Percentiles rank a stretch among this genome's conserved stretches.
These are phyloP conservation scores for Wallacemonas sp. DNA, from an alignment of 208 protist genomes.

Conservation along the genomic window DNA sequence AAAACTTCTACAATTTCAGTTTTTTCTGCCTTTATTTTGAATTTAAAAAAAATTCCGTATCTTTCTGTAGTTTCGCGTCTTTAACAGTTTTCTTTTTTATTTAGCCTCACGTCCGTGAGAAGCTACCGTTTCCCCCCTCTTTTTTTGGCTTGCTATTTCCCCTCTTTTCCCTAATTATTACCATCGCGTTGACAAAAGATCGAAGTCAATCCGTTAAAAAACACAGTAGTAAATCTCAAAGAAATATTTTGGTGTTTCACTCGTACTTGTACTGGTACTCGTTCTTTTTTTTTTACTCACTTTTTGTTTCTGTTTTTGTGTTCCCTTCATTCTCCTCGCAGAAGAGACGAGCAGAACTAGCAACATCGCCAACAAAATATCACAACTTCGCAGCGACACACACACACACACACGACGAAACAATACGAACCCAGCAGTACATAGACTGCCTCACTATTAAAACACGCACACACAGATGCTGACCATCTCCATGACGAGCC, in stretches of 20 bases:
- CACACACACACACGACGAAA: neutral
- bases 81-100: neutral
- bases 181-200: neutral
- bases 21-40: conserved; percentile 8
- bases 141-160: neutral
- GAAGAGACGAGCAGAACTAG: too few species aligned
- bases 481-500: too few species aligned
- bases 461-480: too few species aligned
- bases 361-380: neutral
- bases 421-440: neutral
- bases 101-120: neutral
- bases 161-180: neutral
- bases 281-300: too few species aligned
- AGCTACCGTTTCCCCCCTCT: neutral
- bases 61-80: too few species aligned
- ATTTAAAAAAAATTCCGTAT: too few species aligned
- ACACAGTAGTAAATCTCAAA: too few species aligned
- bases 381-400: neutral
- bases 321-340: too few species aligned
- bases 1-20: neutral
- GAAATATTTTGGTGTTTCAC: too few species aligned
- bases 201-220: neutral
- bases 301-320: too few species aligned
- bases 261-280: too few species aligned
- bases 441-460: conserved; percentile 9